Conservation (phyloP, 2,329 filamentous ascomycete genomes). For the Trichophaea hybrida region DNA sequence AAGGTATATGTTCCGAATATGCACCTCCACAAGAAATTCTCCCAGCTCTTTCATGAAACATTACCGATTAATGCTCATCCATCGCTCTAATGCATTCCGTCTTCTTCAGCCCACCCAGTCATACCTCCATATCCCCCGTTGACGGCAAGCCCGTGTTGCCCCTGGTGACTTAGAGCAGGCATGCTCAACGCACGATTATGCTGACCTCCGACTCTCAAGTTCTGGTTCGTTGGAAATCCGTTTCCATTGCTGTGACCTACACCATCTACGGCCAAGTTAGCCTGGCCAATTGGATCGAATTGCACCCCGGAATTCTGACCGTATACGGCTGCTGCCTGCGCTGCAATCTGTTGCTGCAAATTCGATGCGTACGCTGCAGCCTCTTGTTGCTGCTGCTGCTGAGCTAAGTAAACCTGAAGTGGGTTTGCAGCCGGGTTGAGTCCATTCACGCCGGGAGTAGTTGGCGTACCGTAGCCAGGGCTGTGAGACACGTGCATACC, state of each 20-base stretch:
- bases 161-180: constrained; percentile 48
- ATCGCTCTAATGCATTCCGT: constrained; percentile 47
- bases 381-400: constrained; percentile 50
- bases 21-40: constrained; percentile 13
- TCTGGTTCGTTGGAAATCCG: constrained; percentile 26
- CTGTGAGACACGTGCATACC: constrained; percentile 23
- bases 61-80: constrained; percentile 30
- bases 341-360: constrained; percentile 56
- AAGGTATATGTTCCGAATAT: constrained; percentile 18
- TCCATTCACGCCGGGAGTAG: constrained; percentile 25
- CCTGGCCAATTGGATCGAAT: constrained; percentile 10
- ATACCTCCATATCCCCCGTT: constrained; percentile 28
- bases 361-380: constrained; percentile 33
- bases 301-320: constrained; percentile 36
- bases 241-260: constrained; percentile 31
- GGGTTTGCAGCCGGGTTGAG: constrained; percentile 26
- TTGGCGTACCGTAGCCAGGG: constrained; percentile 23
- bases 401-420: constrained; percentile 34
- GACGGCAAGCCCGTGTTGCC: constrained; percentile 29
- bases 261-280: constrained; percentile 15
- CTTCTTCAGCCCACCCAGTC: constrained; percentile 37
- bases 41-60: neutral
- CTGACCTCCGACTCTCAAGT: constrained; percentile 35
- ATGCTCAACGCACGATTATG: constrained; percentile 79
- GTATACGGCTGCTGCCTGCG: constrained; percentile 56